Evolutionary conservation across 1,139 yeast species (phyloP), one percentile per base, ranked within the genome.

Genomic region (Debaryomyces subglobosus): DNA sequence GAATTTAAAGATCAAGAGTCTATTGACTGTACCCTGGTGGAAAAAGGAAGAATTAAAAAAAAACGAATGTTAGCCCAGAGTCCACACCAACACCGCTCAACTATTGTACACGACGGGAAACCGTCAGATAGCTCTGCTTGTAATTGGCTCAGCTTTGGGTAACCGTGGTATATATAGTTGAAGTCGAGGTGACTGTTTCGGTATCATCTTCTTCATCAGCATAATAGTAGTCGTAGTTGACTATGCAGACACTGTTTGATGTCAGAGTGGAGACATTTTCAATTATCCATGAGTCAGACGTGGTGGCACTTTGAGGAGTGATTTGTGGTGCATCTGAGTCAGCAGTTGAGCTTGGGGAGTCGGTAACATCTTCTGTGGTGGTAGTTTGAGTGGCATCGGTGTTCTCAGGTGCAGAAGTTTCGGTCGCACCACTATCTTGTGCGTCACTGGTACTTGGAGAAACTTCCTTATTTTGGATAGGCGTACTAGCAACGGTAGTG

Each of bases 141-240:
- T 13, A n/a, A 23, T 25, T 36, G 27, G 27, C 33, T 27, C 32
- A 43, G 29, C 12, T 43, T 37, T 49, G 16, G 53, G 80, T 74
- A 15, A 75, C 68, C 7, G 80, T 76, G 9, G 68, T 58, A 53
- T 63, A 67, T 33, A 74, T 56, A 16, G 78, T 73, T 24, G 74
- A 65, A 5, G 78, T 74, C 35, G 70, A 61, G 3, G 76, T 72
- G 34, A 63, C 57, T 12, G 77, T 71, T 39, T 72, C 67, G 36
- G 62, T 69, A 18, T 64, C 67, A 42, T 59, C 60, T 13, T 65
- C 57, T 49, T 63, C 69, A 42, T 57, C 67, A 15, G 65, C 61
- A 39, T 62, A 64, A 58, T 75, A 74, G 61, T 74, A 76, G 56
- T 74, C 78, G 57, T 72, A 75, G 56, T 75, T 68, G 23, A 76